Percentiles rank a stretch among this genome's conserved stretches.
phyloP scores from a whole-genome alignment of 495 filamentous ascomycete species.

The Annulohypoxylon stygium region DNA sequence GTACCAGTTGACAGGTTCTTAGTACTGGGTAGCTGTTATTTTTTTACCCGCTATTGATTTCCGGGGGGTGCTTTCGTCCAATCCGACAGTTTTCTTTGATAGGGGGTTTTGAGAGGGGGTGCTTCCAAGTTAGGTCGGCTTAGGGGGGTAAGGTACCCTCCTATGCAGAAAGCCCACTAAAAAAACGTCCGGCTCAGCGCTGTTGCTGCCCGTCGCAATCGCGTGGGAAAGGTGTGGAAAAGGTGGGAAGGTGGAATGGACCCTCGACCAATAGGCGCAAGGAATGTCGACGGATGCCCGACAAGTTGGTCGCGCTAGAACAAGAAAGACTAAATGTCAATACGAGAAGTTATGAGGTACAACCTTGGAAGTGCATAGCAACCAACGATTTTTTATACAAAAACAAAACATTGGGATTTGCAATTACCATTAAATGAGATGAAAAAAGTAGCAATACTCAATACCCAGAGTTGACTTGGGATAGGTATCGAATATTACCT shows the following conservation, averaged over 20 bases:
- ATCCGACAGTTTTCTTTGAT: constrained; percentile 22
- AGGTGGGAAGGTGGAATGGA: constrained; percentile 37
- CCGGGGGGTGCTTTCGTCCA: constrained; percentile 29
- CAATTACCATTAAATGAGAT: constrained; percentile 21
- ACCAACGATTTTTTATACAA: constrained; percentile 5
- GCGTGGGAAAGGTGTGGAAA: constrained; percentile 30
- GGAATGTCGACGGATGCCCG: constrained; percentile 9
- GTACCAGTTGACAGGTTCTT: background rate
- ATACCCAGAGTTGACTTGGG: background rate
- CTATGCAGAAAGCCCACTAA: constrained; percentile 38
- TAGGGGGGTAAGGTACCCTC: constrained; percentile 8
- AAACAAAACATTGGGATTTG: constrained; percentile 41
- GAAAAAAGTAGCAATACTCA: constrained; percentile 10
- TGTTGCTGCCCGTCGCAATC: constrained; percentile 38
- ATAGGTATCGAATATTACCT: background rate
- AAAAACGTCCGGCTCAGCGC: constrained; percentile 19
- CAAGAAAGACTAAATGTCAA: constrained; percentile 31
- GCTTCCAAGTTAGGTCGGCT: background rate
- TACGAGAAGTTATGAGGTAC: constrained; percentile 22
- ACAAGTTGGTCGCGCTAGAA: constrained; percentile 34
- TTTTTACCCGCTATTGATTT: constrained; percentile 49
- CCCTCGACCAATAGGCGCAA: constrained; percentile 30
- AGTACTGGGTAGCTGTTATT: constrained; percentile 27
- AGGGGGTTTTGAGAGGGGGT: background rate
- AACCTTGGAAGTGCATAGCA: background rate